Base-by-base conservation (phyloP, 179 eudicot genomes). In the Sideroxylon spinosum region DNA sequence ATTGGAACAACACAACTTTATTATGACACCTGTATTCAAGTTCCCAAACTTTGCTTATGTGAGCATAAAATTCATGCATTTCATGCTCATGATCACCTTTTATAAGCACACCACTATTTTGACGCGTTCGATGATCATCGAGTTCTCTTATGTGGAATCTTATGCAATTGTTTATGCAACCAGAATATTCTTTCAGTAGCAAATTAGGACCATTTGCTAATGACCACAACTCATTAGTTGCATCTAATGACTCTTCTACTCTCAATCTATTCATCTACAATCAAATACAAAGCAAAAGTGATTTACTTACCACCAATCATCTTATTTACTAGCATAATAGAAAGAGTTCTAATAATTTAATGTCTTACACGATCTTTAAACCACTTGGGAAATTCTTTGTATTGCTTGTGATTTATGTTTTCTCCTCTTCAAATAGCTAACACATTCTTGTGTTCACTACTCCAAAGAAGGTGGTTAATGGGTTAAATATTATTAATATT, bases 61-160 rank as follows among this genome's bases (percentile, higher is more conserved):
- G 69, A 26, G 46, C 46, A 65, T 9, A 64, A 64, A 25, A 28
- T 2, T 64, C n/a, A 44, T 64, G 20, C 44, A 64, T 28, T 44
- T 64, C n/a, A 20, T 44, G 17, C 37, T 64, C 19, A 4, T 64
- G 37, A n/a, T 64, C 3, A 6, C 19, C 46, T 12, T 26, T 3
- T 11, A 9, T 44, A 64, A 64, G 68, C 68, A 64, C 68, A 5
- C 68, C 68, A 64, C 68, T 64, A 64, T 64, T 64, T 67, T 67
- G 71, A 37, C n/a, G 29, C 23, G 0, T 32, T 13, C 20, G 20
- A 2, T 1, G 13, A n/a, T 37, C 7, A 10, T 68, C 52, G 16
- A 7, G 32, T 32, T 68, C 53, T 44, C 52, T 17, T 8, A 25
- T 68, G 9, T 1, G 26, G 14, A 32, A 68, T 9, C 25, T 37